phyloP scores from a whole-genome alignment of 495 filamentous ascomycete genomes.

The Friedmanniomyces endolithicus region DNA sequence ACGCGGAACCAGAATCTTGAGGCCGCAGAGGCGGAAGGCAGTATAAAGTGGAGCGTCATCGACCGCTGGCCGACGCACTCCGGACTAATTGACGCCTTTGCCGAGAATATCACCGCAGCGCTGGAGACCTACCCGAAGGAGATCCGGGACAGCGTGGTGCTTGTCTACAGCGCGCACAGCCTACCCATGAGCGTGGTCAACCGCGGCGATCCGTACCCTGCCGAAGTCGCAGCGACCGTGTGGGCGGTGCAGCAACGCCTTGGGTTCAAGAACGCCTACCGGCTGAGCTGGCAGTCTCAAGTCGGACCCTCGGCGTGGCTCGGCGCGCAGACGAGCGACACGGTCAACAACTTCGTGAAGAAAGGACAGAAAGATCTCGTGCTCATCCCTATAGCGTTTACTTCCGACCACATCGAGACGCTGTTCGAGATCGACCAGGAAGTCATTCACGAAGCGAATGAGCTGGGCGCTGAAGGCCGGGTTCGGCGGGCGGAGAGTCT shows the following conservation, averaged over 20 bases:
- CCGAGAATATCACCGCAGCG: constrained; percentile 73
- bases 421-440: constrained; percentile 91
- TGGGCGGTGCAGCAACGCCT: constrained; percentile 90
- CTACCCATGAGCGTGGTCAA: constrained; percentile 96
- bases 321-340: constrained; percentile 80
- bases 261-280: constrained; percentile 74
- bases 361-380: constrained; percentile 85
- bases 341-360: constrained; percentile 77
- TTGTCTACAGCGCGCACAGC: constrained; percentile 91
- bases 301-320: constrained; percentile 94
- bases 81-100: constrained; percentile 83
- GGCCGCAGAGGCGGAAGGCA: constrained; percentile 42
- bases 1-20: constrained; percentile 7
- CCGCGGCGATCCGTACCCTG: constrained; percentile 88
- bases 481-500: constrained; percentile 88
- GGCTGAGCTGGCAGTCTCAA: constrained; percentile 95
- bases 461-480: constrained; percentile 39
- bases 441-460: constrained; percentile 80
- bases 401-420: constrained; percentile 96
- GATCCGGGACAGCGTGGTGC: constrained; percentile 60
- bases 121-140: constrained; percentile 73
- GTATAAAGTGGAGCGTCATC: constrained; percentile 93
- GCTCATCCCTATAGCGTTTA: constrained; percentile 93
- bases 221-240: constrained; percentile 94
- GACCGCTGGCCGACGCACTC: constrained; percentile 91